A percentile compares a stretch with the other conserved stretches of the same genome.
These are phyloP conservation scores for Bolboschoenoplectus hybrid DNA, from an alignment of 202 grass and related monocot species.

Conservation along the genomic window DNA sequence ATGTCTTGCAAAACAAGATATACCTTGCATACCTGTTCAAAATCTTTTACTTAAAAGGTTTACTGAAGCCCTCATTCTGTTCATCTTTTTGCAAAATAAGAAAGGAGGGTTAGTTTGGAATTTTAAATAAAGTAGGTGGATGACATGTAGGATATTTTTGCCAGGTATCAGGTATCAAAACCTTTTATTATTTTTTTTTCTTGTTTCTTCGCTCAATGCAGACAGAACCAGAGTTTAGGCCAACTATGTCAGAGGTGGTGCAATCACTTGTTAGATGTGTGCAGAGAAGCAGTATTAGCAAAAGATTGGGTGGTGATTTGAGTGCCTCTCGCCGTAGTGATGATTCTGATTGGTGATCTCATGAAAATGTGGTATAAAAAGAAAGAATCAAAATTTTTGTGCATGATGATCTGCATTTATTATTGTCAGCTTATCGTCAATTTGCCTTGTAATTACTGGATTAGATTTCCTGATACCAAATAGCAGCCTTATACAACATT, in stretches of 20 bases:
- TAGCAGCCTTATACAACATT: constrained; percentile 28
- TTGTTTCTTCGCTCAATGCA: constrained; percentile 45
- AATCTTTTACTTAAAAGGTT: not conserved
- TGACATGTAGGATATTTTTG: not conserved
- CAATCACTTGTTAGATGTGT: constrained; percentile 60
- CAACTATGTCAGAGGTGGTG: constrained; percentile 81
- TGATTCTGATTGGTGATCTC: constrained; percentile 67
- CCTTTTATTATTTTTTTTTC: constrained; percentile 9
- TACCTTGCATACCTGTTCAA: not conserved
- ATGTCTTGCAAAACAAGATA: not conserved
- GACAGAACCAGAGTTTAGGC: constrained; percentile 69
- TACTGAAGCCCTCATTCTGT: not conserved
- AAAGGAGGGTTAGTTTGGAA: not conserved
- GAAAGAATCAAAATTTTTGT: constrained; percentile 29
- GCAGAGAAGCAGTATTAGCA: constrained; percentile 58
- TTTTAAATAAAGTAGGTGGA: not conserved
- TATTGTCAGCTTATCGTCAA: constrained; percentile 35
- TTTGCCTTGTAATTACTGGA: constrained; percentile 32
- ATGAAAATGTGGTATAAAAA: not conserved
- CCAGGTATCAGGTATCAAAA: not conserved
- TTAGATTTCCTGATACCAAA: constrained; percentile 32
- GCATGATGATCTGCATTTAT: constrained; percentile 37
- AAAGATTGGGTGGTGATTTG: constrained; percentile 41
- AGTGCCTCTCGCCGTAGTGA: constrained; percentile 59
- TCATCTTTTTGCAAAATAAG: not conserved